Evolutionary conservation across 2,329 filamentous ascomycete species (phyloP).

Genomic region (Diaporthe nobilis): DNA sequence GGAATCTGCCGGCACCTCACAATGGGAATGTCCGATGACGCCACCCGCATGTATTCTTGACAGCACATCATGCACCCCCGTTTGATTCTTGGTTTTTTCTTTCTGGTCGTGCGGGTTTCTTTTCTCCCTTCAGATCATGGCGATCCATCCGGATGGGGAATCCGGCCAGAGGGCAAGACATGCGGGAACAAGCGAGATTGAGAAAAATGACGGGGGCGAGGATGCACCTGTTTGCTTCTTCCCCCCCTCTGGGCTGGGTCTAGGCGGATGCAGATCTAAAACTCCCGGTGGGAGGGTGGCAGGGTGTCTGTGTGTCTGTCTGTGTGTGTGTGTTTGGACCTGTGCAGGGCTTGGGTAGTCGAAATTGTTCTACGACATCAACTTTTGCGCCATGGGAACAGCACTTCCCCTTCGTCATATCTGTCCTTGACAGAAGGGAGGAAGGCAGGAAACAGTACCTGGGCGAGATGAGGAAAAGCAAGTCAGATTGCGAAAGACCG

Average conservation of each 20-base stretch:
- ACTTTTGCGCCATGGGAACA: constrained; percentile 13
- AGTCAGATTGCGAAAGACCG: constrained; percentile 4
- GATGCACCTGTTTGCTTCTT: not conserved
- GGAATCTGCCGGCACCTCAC: constrained; percentile 20
- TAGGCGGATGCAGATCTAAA: constrained; percentile 32
- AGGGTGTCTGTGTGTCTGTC: not conserved
- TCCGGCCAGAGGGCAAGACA: constrained; percentile 32
- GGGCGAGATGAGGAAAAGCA: constrained; percentile 1
- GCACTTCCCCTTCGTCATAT: not conserved
- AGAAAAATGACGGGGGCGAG: not conserved
- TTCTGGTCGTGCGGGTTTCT: not conserved
- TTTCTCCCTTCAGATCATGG: constrained; percentile 20
- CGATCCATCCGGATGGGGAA: constrained; percentile 15
- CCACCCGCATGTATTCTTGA: constrained; percentile 28
- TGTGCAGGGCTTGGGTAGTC: constrained; percentile 10
- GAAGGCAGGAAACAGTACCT: not conserved
- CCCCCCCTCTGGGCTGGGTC: constrained; percentile 2
- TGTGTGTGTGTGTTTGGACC: not conserved
- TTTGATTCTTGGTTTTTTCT: constrained; percentile 19
- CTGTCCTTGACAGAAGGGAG: not conserved
- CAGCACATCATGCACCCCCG: constrained; percentile 30
- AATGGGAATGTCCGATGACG: constrained; percentile 28
- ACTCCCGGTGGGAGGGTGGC: not conserved
- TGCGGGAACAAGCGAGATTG: constrained; percentile 34
- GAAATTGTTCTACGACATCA: constrained; percentile 33